Base-by-base conservation (phyloP, 352 stramenopile genomes). In the Phytopythium ostracodes region DNA sequence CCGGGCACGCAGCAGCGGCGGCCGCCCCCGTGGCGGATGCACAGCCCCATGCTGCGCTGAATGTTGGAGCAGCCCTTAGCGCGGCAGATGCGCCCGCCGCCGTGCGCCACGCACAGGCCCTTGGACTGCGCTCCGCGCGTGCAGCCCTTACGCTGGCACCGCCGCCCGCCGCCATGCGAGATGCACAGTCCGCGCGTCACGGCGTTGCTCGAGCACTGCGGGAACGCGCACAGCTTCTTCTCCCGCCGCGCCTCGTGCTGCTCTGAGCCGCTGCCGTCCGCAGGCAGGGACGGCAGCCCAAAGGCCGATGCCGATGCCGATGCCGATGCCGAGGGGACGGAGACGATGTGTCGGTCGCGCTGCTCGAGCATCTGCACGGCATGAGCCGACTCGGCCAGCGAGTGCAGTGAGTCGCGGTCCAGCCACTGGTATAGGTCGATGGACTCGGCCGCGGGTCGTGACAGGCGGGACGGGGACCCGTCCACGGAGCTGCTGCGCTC, bases 161-260 rank as follows among this genome's bases (percentile, higher is more conserved):
- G 81, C 1, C 86, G 80, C 1, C 86, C 86, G 36, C 86, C 86
- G 33, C 86, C 86, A 59, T 94, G 86, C 52, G 79, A 89, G 14
- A 93, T 92, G 57, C 87, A 95, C 31, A 93, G 73, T 10, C 87
- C 87, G 29, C 87, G 77, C 20, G 84, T 93, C 50, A 93, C 84
- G 9, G 87, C 84, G 60, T 91, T 94, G 64, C 82, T 92, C 14
- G 65, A 55, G 63, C 87, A 95, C 29, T 85, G 65, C 12, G 82
- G 78, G 47, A 92, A 89, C 11, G 76, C 81, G 59, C 82, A 92
- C 14, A 92, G 69, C 64, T 92, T 92, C 65, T 92, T 92, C 65
- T 89, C 82, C 15, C 82, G 82, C 36, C 75, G 75, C 50, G 59
- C 14, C 3, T 79, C 76, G 8, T n/a, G 17, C 38, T 44, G 29